phyloP scores from a whole-genome alignment of 306 rosid species.

The Spatholobus suberectus region DNA sequence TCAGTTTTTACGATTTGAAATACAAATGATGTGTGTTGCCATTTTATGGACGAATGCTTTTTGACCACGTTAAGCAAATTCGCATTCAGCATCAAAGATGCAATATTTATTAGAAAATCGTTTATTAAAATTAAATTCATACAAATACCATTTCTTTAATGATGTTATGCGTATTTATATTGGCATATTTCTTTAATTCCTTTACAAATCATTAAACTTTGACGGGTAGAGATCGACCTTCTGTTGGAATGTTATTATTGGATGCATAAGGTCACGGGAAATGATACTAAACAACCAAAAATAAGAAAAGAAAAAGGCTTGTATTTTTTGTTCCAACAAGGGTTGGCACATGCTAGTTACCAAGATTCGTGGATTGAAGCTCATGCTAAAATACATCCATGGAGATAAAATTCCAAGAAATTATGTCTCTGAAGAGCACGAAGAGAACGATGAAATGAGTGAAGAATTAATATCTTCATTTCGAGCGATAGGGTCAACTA shows the following conservation, averaged over 20 bases:
- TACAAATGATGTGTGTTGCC: background rate
- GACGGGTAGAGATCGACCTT: background rate
- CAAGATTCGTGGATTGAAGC: background rate
- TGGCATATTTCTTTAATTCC: background rate
- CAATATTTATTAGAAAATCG: background rate
- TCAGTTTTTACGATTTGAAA: too few relatives aligned
- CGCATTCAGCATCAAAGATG: background rate
- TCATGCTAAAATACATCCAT: background rate
- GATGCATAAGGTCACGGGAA: background rate
- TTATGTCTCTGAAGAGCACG: background rate
- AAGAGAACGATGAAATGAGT: background rate
- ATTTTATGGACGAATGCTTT: background rate
- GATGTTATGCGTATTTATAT: too few relatives aligned
- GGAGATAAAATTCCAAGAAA: background rate
- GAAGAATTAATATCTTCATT: background rate
- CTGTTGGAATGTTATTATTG: background rate
- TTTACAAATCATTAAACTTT: background rate
- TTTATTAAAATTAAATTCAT: background rate
- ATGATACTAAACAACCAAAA: background rate
- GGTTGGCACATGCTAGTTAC: background rate
- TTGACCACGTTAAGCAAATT: background rate
- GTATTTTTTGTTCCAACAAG: background rate
- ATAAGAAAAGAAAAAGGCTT: background rate
- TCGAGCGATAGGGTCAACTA: background rate
- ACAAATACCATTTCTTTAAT: background rate